Conservation (phyloP, 768 basidiomycete genomes). For the Xerocomellus amylosporus region DNA sequence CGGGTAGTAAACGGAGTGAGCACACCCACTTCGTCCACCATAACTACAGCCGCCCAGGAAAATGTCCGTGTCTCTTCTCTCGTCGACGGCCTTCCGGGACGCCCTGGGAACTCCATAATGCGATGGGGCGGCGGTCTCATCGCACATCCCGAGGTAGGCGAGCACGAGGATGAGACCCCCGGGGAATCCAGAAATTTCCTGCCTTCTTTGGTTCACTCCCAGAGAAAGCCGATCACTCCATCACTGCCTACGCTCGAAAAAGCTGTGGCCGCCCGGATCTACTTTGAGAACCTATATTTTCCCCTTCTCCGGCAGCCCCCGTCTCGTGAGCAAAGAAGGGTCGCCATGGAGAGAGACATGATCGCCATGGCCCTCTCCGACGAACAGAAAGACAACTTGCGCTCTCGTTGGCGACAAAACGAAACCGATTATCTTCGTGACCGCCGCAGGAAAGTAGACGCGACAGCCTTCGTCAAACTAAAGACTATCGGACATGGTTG, state of each 20-base stretch:
- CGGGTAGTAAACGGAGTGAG: slow-evolving; percentile 80
- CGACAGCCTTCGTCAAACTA: slow-evolving; percentile 80
- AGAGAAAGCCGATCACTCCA: slow-evolving; percentile 67
- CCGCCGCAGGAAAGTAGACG: slow-evolving; percentile 76
- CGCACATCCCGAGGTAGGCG: slow-evolving; percentile 64
- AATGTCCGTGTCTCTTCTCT: slow-evolving; percentile 50
- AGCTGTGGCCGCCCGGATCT: slow-evolving; percentile 88
- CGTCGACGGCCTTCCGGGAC: slow-evolving; percentile 48
- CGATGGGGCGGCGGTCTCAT: slow-evolving; percentile 59
- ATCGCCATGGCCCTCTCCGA: slow-evolving; percentile 65
- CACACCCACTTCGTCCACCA: slow-evolving; percentile 62
- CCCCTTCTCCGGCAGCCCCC: slow-evolving; percentile 80
- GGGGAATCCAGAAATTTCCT: slow-evolving; percentile 21
- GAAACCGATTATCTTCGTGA: slow-evolving; percentile 91
- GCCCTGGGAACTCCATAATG: slow-evolving; percentile 58
- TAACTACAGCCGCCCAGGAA: slow-evolving; percentile 75
- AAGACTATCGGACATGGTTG: slow-evolving; percentile 94
- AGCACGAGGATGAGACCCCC: slow-evolving; percentile 47
- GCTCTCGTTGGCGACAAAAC: slow-evolving; percentile 78
- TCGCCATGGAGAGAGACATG: slow-evolving; percentile 90
- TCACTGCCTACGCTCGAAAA: slow-evolving; percentile 91
- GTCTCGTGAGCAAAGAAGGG: slow-evolving; percentile 78
- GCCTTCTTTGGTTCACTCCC: slow-evolving; percentile 36
- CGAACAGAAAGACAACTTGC: slow-evolving; percentile 65
- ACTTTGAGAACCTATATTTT: slow-evolving; percentile 90